These are phyloP conservation scores for Chimonanthus praecox DNA, from an alignment of 164 flowering plant species.

Conservation along the genomic window DNA sequence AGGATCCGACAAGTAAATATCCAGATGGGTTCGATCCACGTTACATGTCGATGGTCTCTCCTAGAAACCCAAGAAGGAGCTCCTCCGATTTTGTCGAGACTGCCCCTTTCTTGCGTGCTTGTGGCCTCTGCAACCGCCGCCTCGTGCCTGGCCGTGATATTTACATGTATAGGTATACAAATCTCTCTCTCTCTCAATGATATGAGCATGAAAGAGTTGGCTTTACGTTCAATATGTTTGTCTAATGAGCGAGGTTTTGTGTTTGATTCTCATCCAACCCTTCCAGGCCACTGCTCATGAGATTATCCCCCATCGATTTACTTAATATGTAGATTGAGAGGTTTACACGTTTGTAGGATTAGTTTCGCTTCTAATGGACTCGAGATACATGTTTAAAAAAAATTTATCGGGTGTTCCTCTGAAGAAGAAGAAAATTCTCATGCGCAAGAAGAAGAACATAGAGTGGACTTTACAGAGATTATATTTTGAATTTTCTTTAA, in stretches of 20 bases:
- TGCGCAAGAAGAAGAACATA: no score
- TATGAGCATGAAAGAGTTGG: background rate
- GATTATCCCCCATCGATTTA: no score
- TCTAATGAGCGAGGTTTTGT: no score
- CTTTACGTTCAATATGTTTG: no score
- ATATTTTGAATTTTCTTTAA: no score
- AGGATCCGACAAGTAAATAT: background rate
- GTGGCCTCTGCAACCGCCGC: slow-evolving; percentile 65
- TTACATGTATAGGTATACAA: slow-evolving; percentile 59
- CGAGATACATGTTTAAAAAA: background rate
- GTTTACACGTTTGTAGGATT: no score
- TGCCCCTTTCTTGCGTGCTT: slow-evolving; percentile 43
- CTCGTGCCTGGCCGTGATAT: slow-evolving; percentile 59
- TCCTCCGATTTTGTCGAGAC: slow-evolving; percentile 36
- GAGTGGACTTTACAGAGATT: no score
- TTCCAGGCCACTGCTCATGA: no score
- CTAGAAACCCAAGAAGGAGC: slow-evolving; percentile 26
- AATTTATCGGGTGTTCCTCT: background rate
- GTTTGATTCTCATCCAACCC: no score
- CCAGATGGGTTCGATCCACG: slow-evolving; percentile 20
- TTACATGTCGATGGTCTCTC: slow-evolving; percentile 21
- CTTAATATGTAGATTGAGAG: no score
- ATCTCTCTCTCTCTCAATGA: background rate
- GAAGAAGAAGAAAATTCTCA: background rate
- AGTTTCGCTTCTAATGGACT: no score